These are phyloP conservation scores for Metrosideros polymorpha DNA, from an alignment of 441 rosid species.

Conservation along the genomic window DNA sequence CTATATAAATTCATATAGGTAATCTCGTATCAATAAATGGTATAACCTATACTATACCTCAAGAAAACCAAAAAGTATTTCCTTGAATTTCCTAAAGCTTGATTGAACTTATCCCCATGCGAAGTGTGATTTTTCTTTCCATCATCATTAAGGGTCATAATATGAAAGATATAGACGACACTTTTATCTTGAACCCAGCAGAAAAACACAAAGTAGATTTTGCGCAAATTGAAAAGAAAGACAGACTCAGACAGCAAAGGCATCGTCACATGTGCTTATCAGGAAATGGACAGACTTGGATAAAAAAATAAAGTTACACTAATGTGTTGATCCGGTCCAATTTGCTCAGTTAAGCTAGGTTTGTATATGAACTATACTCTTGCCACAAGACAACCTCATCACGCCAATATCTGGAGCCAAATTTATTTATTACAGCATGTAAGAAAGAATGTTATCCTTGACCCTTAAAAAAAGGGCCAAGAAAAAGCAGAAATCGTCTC, in stretches of 20 bases:
- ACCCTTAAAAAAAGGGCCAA: not conserved
- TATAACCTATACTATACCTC: not conserved
- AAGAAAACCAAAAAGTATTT: not conserved
- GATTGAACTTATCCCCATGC: not conserved
- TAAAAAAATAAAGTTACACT: not conserved
- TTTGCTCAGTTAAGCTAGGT: not conserved
- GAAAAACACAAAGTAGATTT: not conserved
- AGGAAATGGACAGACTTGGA: not conserved
- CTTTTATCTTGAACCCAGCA: not conserved
- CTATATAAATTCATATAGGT: not conserved
- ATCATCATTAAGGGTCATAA: not conserved
- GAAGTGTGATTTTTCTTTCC: not conserved
- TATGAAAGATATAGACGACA: not conserved
- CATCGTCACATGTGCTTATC: rapidly evolving
- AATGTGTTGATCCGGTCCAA: not conserved
- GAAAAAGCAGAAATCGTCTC: not conserved
- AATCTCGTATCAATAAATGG: not conserved
- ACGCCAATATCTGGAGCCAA: not conserved
- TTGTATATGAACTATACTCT: not conserved
- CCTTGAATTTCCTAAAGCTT: not conserved
- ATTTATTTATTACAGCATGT: not conserved
- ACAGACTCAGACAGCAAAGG: not conserved
- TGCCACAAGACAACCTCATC: not conserved
- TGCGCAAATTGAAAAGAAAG: rapidly evolving
- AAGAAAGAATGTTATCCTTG: not conserved